Percentiles rank a stretch among this genome's conserved stretches.
phyloP scores from a whole-genome alignment of 495 filamentous ascomycete genomes.

The Talaromyces nanjingensis region DNA sequence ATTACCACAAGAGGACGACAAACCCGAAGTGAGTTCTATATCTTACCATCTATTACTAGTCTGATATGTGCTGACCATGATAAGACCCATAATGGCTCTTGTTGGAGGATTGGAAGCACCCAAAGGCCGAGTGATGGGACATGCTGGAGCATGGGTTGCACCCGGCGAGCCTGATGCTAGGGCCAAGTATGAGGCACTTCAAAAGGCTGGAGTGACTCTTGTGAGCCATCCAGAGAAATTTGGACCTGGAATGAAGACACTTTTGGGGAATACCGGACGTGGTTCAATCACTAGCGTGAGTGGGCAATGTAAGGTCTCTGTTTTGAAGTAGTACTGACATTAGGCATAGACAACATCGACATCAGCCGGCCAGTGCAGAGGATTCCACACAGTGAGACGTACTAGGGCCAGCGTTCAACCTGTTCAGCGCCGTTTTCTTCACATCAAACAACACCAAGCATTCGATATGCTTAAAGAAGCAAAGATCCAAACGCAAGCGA shows the following conservation, averaged over 20 bases:
- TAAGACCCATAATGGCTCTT: conserved; percentile 72
- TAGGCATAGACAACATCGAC: conserved; percentile 12
- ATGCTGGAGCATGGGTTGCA: conserved; percentile 72
- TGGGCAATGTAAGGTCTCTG: not conserved
- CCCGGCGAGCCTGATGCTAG: conserved; percentile 58
- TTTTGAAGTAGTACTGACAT: conserved; percentile 12
- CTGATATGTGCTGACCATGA: not conserved
- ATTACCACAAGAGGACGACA: conserved; percentile 50
- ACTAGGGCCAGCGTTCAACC: not conserved
- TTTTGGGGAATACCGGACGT: conserved; percentile 32
- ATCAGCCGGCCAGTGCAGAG: conserved; percentile 31
- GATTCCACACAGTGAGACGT: conserved; percentile 45
- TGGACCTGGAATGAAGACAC: conserved; percentile 59
- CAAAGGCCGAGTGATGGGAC: conserved; percentile 74
- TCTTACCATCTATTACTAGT: not conserved
- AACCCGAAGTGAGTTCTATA: conserved; percentile 60
- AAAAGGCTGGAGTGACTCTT: conserved; percentile 64
- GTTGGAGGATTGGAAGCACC: conserved; percentile 64
- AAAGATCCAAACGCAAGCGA: conserved; percentile 40
- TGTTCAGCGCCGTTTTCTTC: conserved; percentile 47
- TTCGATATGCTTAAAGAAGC: conserved; percentile 51
- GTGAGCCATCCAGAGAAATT: conserved; percentile 79
- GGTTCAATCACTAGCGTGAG: conserved; percentile 23
- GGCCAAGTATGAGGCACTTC: conserved; percentile 61
- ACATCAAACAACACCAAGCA: conserved; percentile 51